These are phyloP conservation scores for Cyclotella distinguenda DNA, from an alignment of 108 stramenopile genomes.

Conservation along the genomic window DNA sequence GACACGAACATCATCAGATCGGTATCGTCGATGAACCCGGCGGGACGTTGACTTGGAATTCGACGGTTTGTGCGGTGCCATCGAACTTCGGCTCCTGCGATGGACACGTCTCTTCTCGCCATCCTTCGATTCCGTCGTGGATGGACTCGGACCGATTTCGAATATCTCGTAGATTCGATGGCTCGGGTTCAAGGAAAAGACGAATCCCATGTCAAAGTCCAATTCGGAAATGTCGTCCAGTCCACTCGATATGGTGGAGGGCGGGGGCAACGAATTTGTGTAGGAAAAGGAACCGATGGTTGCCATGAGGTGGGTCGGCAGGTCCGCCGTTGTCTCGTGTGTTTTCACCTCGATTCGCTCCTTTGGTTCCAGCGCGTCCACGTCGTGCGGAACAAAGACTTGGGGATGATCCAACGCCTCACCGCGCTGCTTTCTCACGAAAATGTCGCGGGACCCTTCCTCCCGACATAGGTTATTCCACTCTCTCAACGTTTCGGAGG, in stretches of 20 bases:
- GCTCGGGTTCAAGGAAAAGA: background rate
- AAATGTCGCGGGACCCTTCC: constrained; percentile 1
- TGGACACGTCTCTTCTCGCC: background rate
- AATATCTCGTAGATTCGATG: background rate
- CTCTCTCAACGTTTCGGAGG: constrained; percentile 19
- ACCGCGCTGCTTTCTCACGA: constrained; percentile 15
- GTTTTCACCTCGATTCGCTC: too few relatives aligned
- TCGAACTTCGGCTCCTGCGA: background rate
- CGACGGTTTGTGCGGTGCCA: background rate
- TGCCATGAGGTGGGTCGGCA: too few relatives aligned
- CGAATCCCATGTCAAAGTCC: constrained; percentile 22
- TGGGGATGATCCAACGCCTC: too few relatives aligned
- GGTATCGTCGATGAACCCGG: background rate
- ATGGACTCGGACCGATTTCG: background rate
- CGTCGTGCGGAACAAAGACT: too few relatives aligned
- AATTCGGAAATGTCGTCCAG: constrained; percentile 11
- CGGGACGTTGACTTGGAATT: background rate
- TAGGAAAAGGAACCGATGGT: too few relatives aligned
- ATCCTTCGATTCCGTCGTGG: background rate
- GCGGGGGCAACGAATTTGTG: constrained; percentile 20
- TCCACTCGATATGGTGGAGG: constrained; percentile 14
- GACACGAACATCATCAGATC: constrained; percentile 1
- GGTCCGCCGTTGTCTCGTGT: too few relatives aligned
- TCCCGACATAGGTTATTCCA: constrained; percentile 24
- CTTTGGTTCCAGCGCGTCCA: too few relatives aligned